Conservation (phyloP, 164 flowering plant genomes). For the Tinospora cordifolia region DNA sequence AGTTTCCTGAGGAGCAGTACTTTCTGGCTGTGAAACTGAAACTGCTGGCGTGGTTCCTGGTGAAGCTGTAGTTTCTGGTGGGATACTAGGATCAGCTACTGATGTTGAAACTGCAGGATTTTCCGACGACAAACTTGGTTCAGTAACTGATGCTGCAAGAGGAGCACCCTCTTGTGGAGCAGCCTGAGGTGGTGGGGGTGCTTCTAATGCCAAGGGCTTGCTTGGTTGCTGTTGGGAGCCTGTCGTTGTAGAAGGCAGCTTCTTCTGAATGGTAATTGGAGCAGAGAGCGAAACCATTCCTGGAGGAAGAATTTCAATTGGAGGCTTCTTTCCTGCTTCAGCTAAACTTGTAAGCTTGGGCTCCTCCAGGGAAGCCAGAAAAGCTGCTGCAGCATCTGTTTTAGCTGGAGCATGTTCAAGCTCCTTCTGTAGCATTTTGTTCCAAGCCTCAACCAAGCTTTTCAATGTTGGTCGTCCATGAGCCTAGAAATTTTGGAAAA, state of each 20-base stretch:
- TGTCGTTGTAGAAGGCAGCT: conserved; percentile 32
- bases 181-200: conserved; percentile 35
- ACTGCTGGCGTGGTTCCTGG: conserved; percentile 9
- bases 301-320: conserved; percentile 92
- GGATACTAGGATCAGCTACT: conserved; percentile 4
- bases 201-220: conserved; percentile 65
- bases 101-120: conserved; percentile 15
- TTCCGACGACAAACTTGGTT: conserved; percentile 8
- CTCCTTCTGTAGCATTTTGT: conserved; percentile 78
- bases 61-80: conserved; percentile 6
- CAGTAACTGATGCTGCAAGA: conserved; percentile 13
- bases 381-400: conserved; percentile 82
- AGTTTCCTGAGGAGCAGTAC: conserved; percentile 5
- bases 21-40: conserved; percentile 2
- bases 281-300: conserved; percentile 77
- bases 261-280: conserved; percentile 44
- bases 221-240: conserved; percentile 43
- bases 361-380: conserved; percentile 84
- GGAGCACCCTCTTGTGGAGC: conserved; percentile 16
- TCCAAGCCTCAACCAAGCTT: conserved; percentile 85
- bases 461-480: conserved; percentile 88
- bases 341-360: conserved; percentile 81
- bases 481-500: conserved; percentile 42
- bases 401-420: conserved; percentile 60
- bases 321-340: conserved; percentile 81